phyloP scores from a whole-genome alignment of 805 yeast genomes.

The Nakazawaea siamensis region DNA sequence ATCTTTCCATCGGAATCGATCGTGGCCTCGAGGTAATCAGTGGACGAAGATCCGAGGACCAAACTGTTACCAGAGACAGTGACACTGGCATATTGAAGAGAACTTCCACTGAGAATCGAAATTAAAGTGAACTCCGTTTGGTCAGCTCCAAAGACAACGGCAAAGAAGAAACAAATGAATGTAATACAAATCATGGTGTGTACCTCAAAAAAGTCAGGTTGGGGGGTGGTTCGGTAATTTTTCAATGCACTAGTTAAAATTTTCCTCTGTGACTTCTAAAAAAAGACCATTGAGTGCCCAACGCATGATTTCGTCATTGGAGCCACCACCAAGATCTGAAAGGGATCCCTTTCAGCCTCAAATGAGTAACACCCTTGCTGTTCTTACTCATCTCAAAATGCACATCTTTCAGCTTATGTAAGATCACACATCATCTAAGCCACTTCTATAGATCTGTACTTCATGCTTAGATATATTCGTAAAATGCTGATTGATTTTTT shows the following conservation, averaged over 20 bases:
- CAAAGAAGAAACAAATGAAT: neutral
- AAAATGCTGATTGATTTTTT: neutral
- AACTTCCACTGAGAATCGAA: constrained; percentile 2
- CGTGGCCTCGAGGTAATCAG: constrained; percentile 1
- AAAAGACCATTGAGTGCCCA: no score
- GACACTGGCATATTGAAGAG: constrained; percentile 2
- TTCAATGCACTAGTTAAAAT: no score
- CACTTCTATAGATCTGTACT: neutral
- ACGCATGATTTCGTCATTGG: no score
- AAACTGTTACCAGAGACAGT: neutral
- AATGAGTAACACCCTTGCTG: no score
- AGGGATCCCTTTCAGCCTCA: no score
- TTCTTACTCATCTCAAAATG: no score
- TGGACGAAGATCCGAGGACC: neutral
- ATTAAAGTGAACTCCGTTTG: neutral
- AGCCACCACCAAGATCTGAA: no score
- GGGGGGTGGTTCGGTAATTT: no score
- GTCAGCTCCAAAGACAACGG: neutral
- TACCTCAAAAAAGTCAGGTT: no score
- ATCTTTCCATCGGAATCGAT: neutral
- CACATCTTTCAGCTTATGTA: no score
- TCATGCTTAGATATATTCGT: neutral
- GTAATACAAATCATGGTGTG: no score
- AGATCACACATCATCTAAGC: neutral
- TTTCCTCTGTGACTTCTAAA: no score